These are phyloP conservation scores for Spongispora temasekensis DNA, from an alignment of 1,284 basidiomycete genomes.

Conservation along the genomic window DNA sequence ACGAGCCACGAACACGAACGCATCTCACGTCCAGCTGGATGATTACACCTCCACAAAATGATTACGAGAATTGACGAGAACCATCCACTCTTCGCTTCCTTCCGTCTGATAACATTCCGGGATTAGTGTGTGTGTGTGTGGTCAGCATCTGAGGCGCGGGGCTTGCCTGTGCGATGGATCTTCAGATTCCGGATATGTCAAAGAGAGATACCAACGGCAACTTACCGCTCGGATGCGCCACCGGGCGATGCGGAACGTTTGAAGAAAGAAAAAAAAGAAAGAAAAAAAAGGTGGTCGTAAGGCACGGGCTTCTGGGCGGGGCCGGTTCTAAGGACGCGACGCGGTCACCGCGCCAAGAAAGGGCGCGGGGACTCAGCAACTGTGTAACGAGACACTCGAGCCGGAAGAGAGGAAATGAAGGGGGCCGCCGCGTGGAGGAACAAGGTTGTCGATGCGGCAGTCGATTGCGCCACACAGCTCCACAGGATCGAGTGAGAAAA, in stretches of 20 bases:
- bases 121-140: too few relatives aligned
- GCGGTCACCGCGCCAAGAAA: slow-evolving; percentile 6
- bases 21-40: slow-evolving; percentile 6
- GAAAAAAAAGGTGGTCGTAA: slow-evolving; percentile 4
- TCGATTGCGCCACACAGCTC: too few relatives aligned
- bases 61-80: slow-evolving; percentile 22
- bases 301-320: slow-evolving; percentile 6
- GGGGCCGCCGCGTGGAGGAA: too few relatives aligned
- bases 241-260: slow-evolving; percentile 2
- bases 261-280: too few relatives aligned
- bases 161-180: too few relatives aligned
- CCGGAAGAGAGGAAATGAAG: not conserved
- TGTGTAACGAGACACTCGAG: too few relatives aligned
- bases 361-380: too few relatives aligned
- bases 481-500: too few relatives aligned
- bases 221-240: slow-evolving; percentile 2
- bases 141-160: too few relatives aligned
- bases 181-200: slow-evolving; percentile 14
- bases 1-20: slow-evolving; percentile 10
- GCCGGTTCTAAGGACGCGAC: slow-evolving; percentile 7
- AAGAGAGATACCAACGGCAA: slow-evolving; percentile 7
- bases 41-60: not conserved
- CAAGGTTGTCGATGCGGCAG: too few relatives aligned
- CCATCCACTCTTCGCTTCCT: slow-evolving; percentile 2
- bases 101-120: too few relatives aligned